Conservation (phyloP, 495 filamentous ascomycete genomes). For the Sabuloglossum arenarium region DNA sequence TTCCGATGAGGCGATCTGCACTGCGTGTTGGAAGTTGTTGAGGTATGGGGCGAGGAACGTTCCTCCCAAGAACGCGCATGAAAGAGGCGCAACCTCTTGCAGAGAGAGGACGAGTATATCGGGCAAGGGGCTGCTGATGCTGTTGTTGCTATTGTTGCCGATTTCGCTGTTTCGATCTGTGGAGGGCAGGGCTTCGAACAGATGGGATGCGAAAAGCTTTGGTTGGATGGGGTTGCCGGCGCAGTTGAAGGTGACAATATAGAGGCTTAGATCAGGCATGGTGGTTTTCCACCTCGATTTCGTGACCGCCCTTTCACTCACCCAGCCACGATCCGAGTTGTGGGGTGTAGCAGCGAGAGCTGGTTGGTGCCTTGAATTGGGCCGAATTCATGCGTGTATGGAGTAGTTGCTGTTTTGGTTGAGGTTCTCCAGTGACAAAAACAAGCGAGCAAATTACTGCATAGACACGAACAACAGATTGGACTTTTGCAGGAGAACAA, state of each 20-base stretch:
- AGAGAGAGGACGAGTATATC: slow-evolving; percentile 34
- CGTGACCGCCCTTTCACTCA: not conserved
- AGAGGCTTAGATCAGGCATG: slow-evolving; percentile 19
- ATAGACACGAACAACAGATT: too few species aligned
- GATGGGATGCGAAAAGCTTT: slow-evolving; percentile 41
- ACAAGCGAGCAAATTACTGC: too few species aligned
- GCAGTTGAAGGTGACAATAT: slow-evolving; percentile 83
- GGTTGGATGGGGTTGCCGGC: slow-evolving; percentile 43
- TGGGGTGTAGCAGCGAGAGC: not conserved
- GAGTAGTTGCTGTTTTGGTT: too few species aligned
- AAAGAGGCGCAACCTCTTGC: slow-evolving; percentile 77
- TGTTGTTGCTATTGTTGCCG: not conserved
- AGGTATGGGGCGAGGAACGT: slow-evolving; percentile 61
- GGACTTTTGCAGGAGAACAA: too few species aligned
- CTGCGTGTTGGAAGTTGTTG: slow-evolving; percentile 38
- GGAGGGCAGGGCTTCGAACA: slow-evolving; percentile 46
- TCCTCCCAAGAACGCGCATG: slow-evolving; percentile 70
- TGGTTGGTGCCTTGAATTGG: not conserved
- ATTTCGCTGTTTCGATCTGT: slow-evolving; percentile 10
- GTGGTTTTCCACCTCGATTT: not conserved
- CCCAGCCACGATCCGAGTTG: not conserved
- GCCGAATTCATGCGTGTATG: not conserved
- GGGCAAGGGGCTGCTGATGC: slow-evolving; percentile 11
- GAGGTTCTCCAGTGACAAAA: too few species aligned
- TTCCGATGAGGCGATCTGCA: slow-evolving; percentile 36